A percentile compares a stretch with the other conserved stretches of the same genome.
Evolutionary conservation across 2,329 filamentous ascomycete genomes (phyloP).

Genomic region (Myotisia sp.): DNA sequence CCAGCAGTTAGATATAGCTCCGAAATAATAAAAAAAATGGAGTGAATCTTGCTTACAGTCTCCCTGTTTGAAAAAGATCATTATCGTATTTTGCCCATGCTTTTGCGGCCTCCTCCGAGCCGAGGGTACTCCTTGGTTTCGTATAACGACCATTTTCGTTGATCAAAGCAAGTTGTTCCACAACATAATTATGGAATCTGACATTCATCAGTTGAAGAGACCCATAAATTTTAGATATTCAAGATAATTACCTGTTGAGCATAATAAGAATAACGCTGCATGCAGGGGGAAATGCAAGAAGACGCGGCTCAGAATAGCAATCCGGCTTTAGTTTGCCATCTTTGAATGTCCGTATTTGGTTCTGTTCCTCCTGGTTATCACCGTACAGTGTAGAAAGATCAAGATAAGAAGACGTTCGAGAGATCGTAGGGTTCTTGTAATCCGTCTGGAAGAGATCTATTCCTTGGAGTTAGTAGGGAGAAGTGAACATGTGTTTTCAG

Average conservation of each 20-base stretch:
- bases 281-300: constrained; percentile 24
- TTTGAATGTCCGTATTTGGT: constrained; percentile 23
- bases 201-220: constrained; percentile 20
- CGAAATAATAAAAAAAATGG: background rate
- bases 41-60: constrained; percentile 15
- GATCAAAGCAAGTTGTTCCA: constrained; percentile 25
- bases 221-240: constrained; percentile 28
- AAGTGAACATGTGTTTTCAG: background rate
- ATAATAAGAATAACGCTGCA: constrained; percentile 23
- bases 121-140: constrained; percentile 10
- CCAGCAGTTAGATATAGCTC: constrained; percentile 5
- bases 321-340: constrained; percentile 28
- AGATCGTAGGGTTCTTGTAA: constrained; percentile 21
- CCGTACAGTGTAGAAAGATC: constrained; percentile 36
- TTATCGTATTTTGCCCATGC: constrained; percentile 26
- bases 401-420: constrained; percentile 34
- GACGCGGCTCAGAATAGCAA: constrained; percentile 22
- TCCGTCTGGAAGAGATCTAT: constrained; percentile 33
- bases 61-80: constrained; percentile 23
- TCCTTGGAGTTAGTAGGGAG: background rate
- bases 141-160: constrained; percentile 31
- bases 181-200: constrained; percentile 28
- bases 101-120: constrained; percentile 16
- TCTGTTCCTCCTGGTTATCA: constrained; percentile 21
- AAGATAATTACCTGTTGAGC: constrained; percentile 42